Conservation (phyloP, 192 early-diverging fungal genomes). For the Backusella westeae region DNA sequence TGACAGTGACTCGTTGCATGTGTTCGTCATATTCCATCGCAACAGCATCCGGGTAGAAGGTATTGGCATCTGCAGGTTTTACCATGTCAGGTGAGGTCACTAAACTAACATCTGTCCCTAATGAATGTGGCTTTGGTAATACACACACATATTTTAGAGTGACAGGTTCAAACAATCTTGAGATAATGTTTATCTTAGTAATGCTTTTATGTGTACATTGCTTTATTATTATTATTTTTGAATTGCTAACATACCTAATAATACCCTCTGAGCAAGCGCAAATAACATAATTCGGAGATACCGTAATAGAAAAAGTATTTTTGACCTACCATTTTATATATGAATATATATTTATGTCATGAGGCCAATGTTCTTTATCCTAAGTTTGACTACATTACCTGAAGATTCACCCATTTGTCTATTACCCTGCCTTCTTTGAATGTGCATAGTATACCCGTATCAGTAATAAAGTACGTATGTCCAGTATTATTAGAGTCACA, state of each 20-base stretch:
- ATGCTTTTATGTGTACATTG: not conserved
- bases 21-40: conserved; percentile 55
- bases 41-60: conserved; percentile 57
- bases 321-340: conserved; percentile 43
- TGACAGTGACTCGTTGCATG: conserved; percentile 50
- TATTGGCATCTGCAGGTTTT: conserved; percentile 21
- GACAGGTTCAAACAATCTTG: conserved; percentile 68
- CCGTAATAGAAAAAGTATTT: conserved; percentile 58
- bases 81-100: conserved; percentile 24
- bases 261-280: conserved; percentile 79
- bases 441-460: conserved; percentile 62
- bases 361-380: not conserved
- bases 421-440: conserved; percentile 61
- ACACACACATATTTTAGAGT: conserved; percentile 71
- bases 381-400: conserved; percentile 42
- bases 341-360: not conserved
- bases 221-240: not conserved
- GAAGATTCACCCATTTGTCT: conserved; percentile 84
- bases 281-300: conserved; percentile 57
- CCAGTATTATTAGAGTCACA: conserved; percentile 42
- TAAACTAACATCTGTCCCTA: conserved; percentile 53
- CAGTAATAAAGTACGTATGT: conserved; percentile 66
- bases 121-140: conserved; percentile 66
- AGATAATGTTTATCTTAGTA: not conserved
- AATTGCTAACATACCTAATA: conserved; percentile 46